A percentile compares a stretch with the other conserved stretches of the same genome.
Conservation (phyloP, 2,329 filamentous ascomycete species). For the Leptographium galeiforme region DNA sequence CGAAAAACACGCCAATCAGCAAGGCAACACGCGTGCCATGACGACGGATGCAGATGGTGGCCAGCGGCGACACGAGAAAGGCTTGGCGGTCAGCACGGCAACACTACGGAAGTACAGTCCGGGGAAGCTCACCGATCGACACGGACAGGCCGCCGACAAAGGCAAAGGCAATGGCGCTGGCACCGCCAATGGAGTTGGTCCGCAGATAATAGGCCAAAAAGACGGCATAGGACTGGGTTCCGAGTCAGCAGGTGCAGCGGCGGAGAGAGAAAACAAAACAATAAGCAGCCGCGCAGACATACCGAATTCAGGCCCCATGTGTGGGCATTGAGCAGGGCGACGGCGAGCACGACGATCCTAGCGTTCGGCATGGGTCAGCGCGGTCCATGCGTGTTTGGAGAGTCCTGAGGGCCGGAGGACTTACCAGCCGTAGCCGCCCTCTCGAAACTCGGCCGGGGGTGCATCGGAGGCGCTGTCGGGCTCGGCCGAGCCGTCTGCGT, state of each 20-base stretch:
- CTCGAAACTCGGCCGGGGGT: conserved; percentile 23
- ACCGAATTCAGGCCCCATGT: conserved; percentile 64
- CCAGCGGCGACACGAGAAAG: conserved; percentile 45
- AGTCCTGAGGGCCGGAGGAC: conserved; percentile 6
- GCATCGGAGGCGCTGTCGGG: not conserved
- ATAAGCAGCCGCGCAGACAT: conserved; percentile 12
- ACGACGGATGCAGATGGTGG: conserved; percentile 44
- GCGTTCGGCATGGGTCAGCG: not conserved
- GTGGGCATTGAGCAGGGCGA: conserved; percentile 50
- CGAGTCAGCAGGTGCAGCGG: not conserved
- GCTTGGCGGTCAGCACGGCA: not conserved
- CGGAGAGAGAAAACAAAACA: not conserved
- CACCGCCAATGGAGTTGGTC: conserved; percentile 46
- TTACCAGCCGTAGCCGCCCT: conserved; percentile 49
- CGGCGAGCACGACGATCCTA: conserved; percentile 39
- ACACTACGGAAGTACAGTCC: too few relatives aligned
- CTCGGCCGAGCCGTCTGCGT: not conserved
- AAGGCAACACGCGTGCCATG: conserved; percentile 53
- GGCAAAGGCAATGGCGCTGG: conserved; percentile 54
- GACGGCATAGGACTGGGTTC: conserved; percentile 37
- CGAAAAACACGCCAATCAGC: conserved; percentile 48
- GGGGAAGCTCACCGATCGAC: conserved; percentile 27
- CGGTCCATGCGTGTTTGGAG: not conserved
- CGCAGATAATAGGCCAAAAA: conserved; percentile 45
- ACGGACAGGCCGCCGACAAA: conserved; percentile 65